Evolutionary conservation across 208 protist species (phyloP), one percentile per base, ranked within the genome.

Genomic region (Borovskyia barvae): DNA sequence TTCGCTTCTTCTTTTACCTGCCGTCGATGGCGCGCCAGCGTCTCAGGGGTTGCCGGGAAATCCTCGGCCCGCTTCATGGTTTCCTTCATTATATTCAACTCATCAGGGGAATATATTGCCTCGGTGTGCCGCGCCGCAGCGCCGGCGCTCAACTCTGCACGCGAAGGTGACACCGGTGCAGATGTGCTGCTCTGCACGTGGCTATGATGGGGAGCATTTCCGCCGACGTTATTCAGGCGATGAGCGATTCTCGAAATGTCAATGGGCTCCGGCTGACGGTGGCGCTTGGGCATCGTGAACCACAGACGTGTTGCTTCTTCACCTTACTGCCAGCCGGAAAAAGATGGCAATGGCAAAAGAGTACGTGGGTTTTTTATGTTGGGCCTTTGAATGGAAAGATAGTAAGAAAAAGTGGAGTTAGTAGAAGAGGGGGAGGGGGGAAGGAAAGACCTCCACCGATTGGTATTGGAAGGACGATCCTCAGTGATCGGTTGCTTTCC

Each of bases 181-280:
- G n/a, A n/a, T n/a, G n/a, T n/a, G n/a, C n/a, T n/a, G n/a, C n/a
- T n/a, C n/a, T n/a, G n/a, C n/a, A n/a, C n/a, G n/a, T n/a, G n/a
- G n/a, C n/a, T n/a, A n/a, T n/a, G n/a, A n/a, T n/a, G n/a, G n/a
- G n/a, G n/a, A n/a, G n/a, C n/a, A n/a, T n/a, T n/a, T n/a, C n/a
- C n/a, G n/a, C n/a, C 37, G 14, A 14, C 11, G 32, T 55, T 47
- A 26, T 41, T 43, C 37, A 28, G 33, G 51, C 25, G 59, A 37
- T 46, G 48, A 17, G 50, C 52, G 30, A 55, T 28, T 22, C 52
- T 65, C 14, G 56, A 30, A 33, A 75, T 69, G 25, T 70, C 58
- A n/a, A 85, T 69, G n/a, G 69, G 69, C 50, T 89, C 74, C 5
- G 81, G 82, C 66, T 87, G 81, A 30, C 81, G 82, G 65, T 91